A percentile compares a stretch with the other conserved stretches of the same genome.
Evolutionary conservation across 2,329 filamentous ascomycete species (phyloP).

Genomic region (Aspergillus udagawae): DNA sequence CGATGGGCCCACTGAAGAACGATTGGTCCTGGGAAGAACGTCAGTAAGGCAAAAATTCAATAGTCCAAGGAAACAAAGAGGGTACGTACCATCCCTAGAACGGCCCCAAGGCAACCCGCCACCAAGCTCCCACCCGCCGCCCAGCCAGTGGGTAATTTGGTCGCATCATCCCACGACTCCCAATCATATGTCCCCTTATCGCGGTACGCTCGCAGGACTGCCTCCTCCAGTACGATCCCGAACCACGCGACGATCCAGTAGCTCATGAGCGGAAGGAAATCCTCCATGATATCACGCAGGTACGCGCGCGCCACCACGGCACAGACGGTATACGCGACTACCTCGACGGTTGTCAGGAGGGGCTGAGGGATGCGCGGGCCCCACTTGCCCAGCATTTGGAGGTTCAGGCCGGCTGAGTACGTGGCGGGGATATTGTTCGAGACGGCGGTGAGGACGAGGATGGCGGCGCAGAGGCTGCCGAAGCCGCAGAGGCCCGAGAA

Average conservation of each 20-base stretch:
- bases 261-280: constrained; percentile 43
- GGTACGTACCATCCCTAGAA: constrained; percentile 33
- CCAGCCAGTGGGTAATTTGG: constrained; percentile 35
- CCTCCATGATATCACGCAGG: constrained; percentile 40
- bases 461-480: constrained; percentile 39
- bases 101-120: constrained; percentile 33
- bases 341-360: constrained; percentile 39
- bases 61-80: not conserved
- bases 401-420: constrained; percentile 40
- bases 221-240: constrained; percentile 37
- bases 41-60: not conserved
- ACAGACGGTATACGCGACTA: constrained; percentile 39
- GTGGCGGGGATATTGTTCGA: constrained; percentile 42
- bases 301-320: constrained; percentile 38
- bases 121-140: constrained; percentile 34
- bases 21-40: constrained; percentile 23
- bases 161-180: constrained; percentile 33
- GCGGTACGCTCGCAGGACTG: constrained; percentile 34
- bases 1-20: constrained; percentile 33
- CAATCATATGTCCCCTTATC: constrained; percentile 34
- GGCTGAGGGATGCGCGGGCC: constrained; percentile 37
- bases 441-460: constrained; percentile 38
- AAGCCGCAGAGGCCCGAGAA: constrained; percentile 36
- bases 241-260: constrained; percentile 43
- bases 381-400: constrained; percentile 37